Evolutionary conservation across 805 yeast species (phyloP).

Genomic region (Kazachstania bromeliacearum): DNA sequence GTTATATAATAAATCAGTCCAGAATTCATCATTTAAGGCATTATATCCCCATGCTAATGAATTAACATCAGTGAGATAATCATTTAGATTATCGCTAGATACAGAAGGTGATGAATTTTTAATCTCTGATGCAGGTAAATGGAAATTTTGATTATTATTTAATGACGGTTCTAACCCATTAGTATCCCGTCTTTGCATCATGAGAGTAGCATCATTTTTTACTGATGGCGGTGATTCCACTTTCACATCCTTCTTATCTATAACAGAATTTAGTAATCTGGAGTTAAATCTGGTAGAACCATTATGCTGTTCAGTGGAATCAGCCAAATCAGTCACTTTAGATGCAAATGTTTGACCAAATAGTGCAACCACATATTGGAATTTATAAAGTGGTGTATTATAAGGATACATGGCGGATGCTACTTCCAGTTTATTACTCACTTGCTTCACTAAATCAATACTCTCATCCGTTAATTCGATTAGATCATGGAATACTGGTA

Average conservation of each 20-base stretch:
- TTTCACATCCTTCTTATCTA: too few relatives aligned
- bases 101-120: constrained; percentile 32
- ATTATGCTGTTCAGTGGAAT: constrained; percentile 1
- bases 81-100: constrained; percentile 24
- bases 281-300: constrained; percentile 2
- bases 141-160: background rate
- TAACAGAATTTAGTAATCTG: background rate
- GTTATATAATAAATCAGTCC: constrained; percentile 42
- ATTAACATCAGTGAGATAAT: constrained; percentile 28
- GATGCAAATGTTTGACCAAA: constrained; percentile 54
- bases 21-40: constrained; percentile 59
- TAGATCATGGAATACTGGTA: constrained; percentile 38
- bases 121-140: background rate
- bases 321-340: constrained; percentile 34
- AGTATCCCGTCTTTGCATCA: too few relatives aligned
- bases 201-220: background rate
- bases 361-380: constrained; percentile 45
- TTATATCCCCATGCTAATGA: constrained; percentile 40
- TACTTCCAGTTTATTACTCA: constrained; percentile 19
- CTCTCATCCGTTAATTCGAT: constrained; percentile 41
- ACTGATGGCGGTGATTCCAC: background rate
- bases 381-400: constrained; percentile 45
- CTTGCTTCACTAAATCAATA: constrained; percentile 23
- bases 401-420: constrained; percentile 31
- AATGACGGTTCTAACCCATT: background rate